Evolutionary conservation across 148 eudicot genomes (phyloP).

Genomic region (Vaccinium darrowii): DNA sequence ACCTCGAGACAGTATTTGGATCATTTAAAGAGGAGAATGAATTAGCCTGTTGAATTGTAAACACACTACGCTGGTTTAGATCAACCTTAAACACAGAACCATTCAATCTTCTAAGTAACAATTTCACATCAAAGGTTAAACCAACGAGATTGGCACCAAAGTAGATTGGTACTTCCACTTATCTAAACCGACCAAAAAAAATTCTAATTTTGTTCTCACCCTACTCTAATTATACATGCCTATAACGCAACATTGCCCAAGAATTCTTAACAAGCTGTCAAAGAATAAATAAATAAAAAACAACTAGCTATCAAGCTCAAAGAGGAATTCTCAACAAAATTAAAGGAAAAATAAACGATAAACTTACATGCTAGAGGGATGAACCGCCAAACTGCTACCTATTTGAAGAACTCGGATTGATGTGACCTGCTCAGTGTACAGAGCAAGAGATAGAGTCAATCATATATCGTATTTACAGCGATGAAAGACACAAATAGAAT

Average conservation of each 20-base stretch:
- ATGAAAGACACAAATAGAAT: constrained; percentile 7
- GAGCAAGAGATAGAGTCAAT: constrained; percentile 50
- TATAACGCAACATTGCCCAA: not conserved
- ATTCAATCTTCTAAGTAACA: not conserved
- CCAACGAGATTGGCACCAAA: not conserved
- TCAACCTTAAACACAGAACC: not conserved
- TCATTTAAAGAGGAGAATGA: not conserved
- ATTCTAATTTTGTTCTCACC: too few species aligned
- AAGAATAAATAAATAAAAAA: not conserved
- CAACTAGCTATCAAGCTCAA: too few species aligned
- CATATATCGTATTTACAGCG: not conserved
- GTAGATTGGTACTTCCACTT: not conserved
- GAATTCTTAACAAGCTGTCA: too few species aligned
- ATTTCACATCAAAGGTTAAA: not conserved
- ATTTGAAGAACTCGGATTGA: constrained; percentile 74
- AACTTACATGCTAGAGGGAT: constrained; percentile 79
- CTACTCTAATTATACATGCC: too few species aligned
- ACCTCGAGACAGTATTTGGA: not conserved
- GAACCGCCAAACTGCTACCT: constrained; percentile 64
- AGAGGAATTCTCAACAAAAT: not conserved
- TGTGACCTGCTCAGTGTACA: constrained; percentile 70
- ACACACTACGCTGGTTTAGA: not conserved
- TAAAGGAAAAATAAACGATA: not conserved
- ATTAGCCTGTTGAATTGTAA: not conserved
- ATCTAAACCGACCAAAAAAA: not conserved